Base-by-base conservation (phyloP, 2,329 filamentous ascomycete genomes). In the Pezizomycotina sp. region DNA sequence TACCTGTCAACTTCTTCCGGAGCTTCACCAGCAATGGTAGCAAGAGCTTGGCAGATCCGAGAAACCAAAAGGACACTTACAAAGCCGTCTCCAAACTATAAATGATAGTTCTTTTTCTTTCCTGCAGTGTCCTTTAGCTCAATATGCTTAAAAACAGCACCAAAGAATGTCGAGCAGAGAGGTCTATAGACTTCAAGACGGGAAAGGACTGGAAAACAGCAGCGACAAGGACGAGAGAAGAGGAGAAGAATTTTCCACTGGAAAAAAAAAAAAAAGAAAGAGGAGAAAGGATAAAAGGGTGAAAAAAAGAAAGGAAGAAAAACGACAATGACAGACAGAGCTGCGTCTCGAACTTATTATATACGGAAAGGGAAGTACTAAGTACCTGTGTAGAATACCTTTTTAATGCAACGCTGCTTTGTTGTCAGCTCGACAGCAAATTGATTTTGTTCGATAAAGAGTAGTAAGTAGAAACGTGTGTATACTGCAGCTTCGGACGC, bases 261-360 rank as follows among this genome's bases (percentile, higher is more conserved):
- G 23, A 36, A 12, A 29, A 31, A 43, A 27, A 38, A 26, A 29
- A 27, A 19, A 28, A 18, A 43, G 34, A 36, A 42, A 23, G 26
- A 34, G 41, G 26, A 43, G 35, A 34, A 22, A 38, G 35, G 35
- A 36, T 23, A 31, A 38, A 36, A 15, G 27, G 31, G 12, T n/a
- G 21, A 18, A 20, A 13, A 31, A 27, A n/a, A 20, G 24, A 36
- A 13, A 15, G n/a, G 31, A 19, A 8, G 8, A 22, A 22, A n/a
- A 10, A 7, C 20, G 20, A 9, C 19, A 9, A 14, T 12, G 18
- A 27, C 6, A 15, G 19, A n/a, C n/a, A n/a, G n/a, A n/a, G n/a
- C n/a, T n/a, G n/a, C n/a, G n/a, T n/a, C n/a, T n/a, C n/a, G n/a
- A n/a, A n/a, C n/a, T n/a, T n/a, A n/a, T n/a, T n/a, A n/a, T n/a